Base-by-base conservation (phyloP, 164 flowering plant genomes). In the Liquidambar formosana region DNA sequence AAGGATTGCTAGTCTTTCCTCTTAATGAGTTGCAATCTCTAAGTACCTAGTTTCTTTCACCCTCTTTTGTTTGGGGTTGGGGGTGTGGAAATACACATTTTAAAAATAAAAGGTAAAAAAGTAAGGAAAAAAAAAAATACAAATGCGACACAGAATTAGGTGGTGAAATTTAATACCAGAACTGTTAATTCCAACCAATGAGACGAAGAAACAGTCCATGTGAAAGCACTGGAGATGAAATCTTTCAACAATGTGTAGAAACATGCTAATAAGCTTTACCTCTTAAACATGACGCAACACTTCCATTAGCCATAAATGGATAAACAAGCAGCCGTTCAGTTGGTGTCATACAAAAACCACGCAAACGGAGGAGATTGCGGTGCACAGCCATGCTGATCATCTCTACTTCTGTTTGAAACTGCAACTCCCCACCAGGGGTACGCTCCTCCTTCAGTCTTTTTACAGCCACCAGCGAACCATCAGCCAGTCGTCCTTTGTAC, bases 371-470 rank as follows among this genome's bases (percentile, higher is more conserved):
- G 47, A 87, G 84, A 73, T 87, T 87, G 22, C 89, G 79, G 71
- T 87, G 91, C 47, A 87, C 91, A 27, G 91, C 91, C 91, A 87
- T 87, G 77, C 91, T 87, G 54, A 87, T 87, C 91, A 87, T 87
- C 78, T 87, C 91, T 6, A 87, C 91, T 73, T 87, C 91, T 19
- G 91, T 87, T 64, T 87, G 91, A 70, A 87, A 87, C 79, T 87
- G 91, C 68, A 87, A 58, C 76, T 87, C 91, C 11, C 91, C 91
- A 25, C 91, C 91, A 38, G 86, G 91, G 5, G 89, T 87, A 1
- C 91, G 87, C 78, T 87, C 91, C 73, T 87, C 91, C 67, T 87
- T 87, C 41, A 87, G 73, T 71, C 91, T 80, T 76, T 87, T 87
- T 8, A 87, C 91, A 22, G 91, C 91, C 16, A 87, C 91, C 27